Base-by-base conservation (phyloP, 306 rosid species). In the Comarum palustre region DNA sequence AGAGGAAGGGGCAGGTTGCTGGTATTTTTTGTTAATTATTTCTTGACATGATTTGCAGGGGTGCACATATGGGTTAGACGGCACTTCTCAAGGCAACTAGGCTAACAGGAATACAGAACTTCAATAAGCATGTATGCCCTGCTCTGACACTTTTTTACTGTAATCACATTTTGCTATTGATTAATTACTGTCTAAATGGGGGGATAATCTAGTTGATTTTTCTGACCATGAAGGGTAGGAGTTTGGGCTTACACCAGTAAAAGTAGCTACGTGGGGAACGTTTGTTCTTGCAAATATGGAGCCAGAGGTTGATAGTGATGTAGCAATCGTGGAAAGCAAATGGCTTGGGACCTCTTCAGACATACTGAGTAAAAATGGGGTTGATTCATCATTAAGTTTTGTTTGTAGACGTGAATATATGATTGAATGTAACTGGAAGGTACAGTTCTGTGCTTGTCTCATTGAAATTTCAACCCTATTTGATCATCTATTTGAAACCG, bases 371-470 rank as follows among this genome's bases (percentile, higher is more conserved):
- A 62, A 76, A 75, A 84, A 69, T 46, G 89, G 93, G 73, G 77
- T 91, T 78, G 90, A 91, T 86, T 79, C 87, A 78, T 87, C 94
- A 0, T 82, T 89, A 68, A 86, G 85, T 78, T 86, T 83, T 81
- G 74, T 91, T 46, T 87, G 92, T 74, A 84, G 91, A 77, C 92
- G 92, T 13, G 94, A 85, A 78, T 93, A 93, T 84, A 85, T 79
- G n/a, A 75, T 93, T 76, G 89, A 87, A 31, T 93, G 98, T 67
- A 93, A 93, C 80, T 93, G 98, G 98, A 93, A 93, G 97, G 98
- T 89, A 62, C 43, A 68, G 36, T 64, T 25, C 34, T 71, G 75
- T 63, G 24, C 50, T 20, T 32, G 16, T 29, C 39, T 42, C 34
- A 0, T 36, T 77, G 16, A 25, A 48, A 54, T 51, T 27, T 76